Base-by-base conservation (phyloP, 2,329 filamentous ascomycete genomes). In the Triangularia setosa region DNA sequence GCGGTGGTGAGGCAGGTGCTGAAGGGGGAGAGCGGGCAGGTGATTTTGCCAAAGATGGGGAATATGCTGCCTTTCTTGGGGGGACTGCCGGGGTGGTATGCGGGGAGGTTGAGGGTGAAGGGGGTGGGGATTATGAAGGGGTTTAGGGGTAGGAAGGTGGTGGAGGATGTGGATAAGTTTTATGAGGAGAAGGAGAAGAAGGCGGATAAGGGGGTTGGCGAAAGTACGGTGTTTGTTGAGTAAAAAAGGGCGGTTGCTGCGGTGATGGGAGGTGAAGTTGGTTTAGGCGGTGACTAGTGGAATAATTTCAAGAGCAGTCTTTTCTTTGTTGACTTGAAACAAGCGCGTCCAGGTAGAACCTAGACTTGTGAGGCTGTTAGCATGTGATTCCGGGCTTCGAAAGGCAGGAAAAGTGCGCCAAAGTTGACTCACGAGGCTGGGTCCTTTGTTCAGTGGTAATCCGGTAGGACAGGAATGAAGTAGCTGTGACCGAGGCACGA, bases 41-140 rank as follows among this genome's bases (percentile, higher is more conserved):
- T 90, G 21, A 69, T 86, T 23, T 53, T 85, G 61, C 88, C 88
- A 0, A 78, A 74, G 1, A 77, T 81, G 28, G 79, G 76, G 2
- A 70, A 69, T 3, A 62, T 75, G 1, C 69, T 84, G 54, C 69
- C 80, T 62, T 77, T 79, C 40, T 72, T 86, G 64, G 78, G 84
- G 33, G 80, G 77, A 0, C 74, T 86, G 69, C 88, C 89, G n/a
- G 77, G 85, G 69, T 91, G 88, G 88, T 80, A 87, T 71, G 80
- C 87, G 75, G 79, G 83, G 69, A 71, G 75, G 16, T n/a, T 84
- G 64, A 77, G 87, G 67, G 78, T 79, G 30, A 75, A 76, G 65
- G 75, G 73, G 23, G 71, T 78, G 67, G 71, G 67, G 21, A 76
- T 77, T 63, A 83, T 83, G 81, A 67, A 68, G 25, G 75, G 77